Conservation (phyloP, 331 rosid species). For the Quercus lobata region DNA sequence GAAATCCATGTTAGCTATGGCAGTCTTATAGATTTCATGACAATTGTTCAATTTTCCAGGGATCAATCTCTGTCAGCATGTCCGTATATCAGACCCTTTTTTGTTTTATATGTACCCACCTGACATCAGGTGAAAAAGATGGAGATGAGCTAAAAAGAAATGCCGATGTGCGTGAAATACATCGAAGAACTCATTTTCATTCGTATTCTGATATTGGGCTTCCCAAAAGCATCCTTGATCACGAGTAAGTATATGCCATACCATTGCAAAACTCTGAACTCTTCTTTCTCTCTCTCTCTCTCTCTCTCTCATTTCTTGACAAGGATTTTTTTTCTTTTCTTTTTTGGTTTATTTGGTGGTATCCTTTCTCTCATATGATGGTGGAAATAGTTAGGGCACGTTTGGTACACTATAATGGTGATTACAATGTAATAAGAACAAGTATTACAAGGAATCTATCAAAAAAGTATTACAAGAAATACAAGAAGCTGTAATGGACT, state of each 20-base stretch:
- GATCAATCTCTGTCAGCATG: conserved; percentile 90
- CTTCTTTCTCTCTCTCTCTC: background rate
- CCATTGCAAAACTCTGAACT: background rate
- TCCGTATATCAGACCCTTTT: conserved; percentile 82
- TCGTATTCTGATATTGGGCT: conserved; percentile 49
- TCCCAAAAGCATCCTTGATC: conserved; percentile 59
- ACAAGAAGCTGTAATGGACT: no score
- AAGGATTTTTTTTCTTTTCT: background rate
- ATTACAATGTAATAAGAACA: no score
- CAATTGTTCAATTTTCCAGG: conserved; percentile 51
- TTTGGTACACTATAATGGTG: no score
- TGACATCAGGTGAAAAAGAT: conserved; percentile 80
- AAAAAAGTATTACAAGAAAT: no score
- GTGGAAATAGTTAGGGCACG: background rate
- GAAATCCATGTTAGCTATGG: background rate
- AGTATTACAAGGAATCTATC: no score
- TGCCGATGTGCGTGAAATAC: conserved; percentile 75
- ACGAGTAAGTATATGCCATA: conserved; percentile 55
- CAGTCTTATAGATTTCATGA: background rate
- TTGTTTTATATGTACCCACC: conserved; percentile 90
- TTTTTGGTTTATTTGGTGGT: background rate
- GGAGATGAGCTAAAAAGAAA: conserved; percentile 73
- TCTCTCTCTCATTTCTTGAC: background rate
- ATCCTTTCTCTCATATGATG: background rate
- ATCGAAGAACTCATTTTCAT: conserved; percentile 65